A percentile compares a stretch with the other conserved stretches of the same genome.
Conservation (phyloP, 2,329 filamentous ascomycete species). For the Ophiocordyceps camponoti-floridani region DNA sequence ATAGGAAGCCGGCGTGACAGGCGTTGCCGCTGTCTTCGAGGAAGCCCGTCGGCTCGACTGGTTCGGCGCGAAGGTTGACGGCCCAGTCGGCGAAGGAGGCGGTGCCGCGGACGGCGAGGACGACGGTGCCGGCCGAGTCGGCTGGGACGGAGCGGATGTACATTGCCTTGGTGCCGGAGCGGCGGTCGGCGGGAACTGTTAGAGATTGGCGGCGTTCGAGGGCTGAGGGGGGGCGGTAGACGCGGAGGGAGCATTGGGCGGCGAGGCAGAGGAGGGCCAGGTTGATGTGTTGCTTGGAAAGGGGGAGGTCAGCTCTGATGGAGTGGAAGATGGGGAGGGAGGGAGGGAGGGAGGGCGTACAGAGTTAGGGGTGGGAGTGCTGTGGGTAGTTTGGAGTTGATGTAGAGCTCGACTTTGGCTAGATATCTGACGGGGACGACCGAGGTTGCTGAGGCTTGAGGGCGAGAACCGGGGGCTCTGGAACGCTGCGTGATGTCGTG, state of each 20-base stretch:
- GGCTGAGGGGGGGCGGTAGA: conserved; percentile 48
- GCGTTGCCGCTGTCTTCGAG: conserved; percentile 62
- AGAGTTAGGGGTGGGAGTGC: conserved; percentile 50
- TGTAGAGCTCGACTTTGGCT: conserved; percentile 60
- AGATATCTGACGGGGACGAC: conserved; percentile 39
- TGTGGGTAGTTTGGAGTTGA: conserved; percentile 55
- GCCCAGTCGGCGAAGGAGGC: conserved; percentile 74
- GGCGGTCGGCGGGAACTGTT: conserved; percentile 54
- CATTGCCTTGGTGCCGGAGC: conserved; percentile 67
- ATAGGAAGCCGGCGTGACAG: conserved; percentile 67
- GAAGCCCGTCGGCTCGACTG: conserved; percentile 47
- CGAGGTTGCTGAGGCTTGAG: conserved; percentile 2
- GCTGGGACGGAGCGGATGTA: conserved; percentile 65
- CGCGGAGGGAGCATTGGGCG: conserved; percentile 57
- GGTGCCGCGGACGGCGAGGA: conserved; percentile 70
- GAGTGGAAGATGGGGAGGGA: conserved; percentile 1
- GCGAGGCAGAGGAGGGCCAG: conserved; percentile 66
- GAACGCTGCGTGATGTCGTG: neutral
- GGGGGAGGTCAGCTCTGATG: neutral
- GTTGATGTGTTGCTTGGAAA: neutral
- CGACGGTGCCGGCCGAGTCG: conserved; percentile 60
- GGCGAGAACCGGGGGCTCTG: neutral
- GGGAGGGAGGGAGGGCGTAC: conserved; percentile 20
- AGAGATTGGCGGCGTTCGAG: conserved; percentile 48
- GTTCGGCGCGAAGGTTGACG: conserved; percentile 58